Base-by-base conservation (phyloP, 2,329 filamentous ascomycete genomes). In the Basipetospora chlamydospora region DNA sequence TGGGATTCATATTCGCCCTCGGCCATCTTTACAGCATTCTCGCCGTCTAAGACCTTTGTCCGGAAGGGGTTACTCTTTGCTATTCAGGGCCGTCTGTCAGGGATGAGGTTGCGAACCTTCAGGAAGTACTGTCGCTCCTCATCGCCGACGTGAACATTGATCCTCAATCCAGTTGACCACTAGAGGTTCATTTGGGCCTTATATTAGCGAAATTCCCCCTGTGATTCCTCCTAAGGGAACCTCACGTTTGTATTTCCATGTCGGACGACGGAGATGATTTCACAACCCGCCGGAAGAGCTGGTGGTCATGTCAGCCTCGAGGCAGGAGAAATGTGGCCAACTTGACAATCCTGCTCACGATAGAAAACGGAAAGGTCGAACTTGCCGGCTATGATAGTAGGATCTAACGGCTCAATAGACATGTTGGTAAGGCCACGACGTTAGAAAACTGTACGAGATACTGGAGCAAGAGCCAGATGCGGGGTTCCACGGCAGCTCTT, bases 1-100 rank as follows among this genome's bases (percentile, higher is more conserved):
- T 46, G 42, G 5, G 41, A 39, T 20, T 49, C 47, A 29, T 43
- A 49, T 29, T 49, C 45, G 12, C 42, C 47, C 22, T 43, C 28
- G 6, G 46, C 43, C 46, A 49, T 48, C 3, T 35, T 39, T 8
- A 42, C 33, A 15, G 38, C 40, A 13, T 42, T 39, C 29, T 42
- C 29, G 3, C 41, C 35, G 17, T 47, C 41, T 11, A 46, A 41
- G 13, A 47, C 38, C 46, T 48, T 3, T 13, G 11, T n/a, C n/a
- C n/a, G n/a, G n/a, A 15, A 28, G 6, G 4, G 10, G 25, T n/a
- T 26, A 5, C 11, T 8, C 12, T 5, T 4, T 6, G 12, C 12
- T 23, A 10, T 23, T 13, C 7, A 29, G 21, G 5, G 6, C 8
- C 2, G 10, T 13, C 10, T 2, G 7, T 9, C 10, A 12, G 23